Conservation (phyloP, 495 filamentous ascomycete genomes). For the Penicillium silybi region DNA sequence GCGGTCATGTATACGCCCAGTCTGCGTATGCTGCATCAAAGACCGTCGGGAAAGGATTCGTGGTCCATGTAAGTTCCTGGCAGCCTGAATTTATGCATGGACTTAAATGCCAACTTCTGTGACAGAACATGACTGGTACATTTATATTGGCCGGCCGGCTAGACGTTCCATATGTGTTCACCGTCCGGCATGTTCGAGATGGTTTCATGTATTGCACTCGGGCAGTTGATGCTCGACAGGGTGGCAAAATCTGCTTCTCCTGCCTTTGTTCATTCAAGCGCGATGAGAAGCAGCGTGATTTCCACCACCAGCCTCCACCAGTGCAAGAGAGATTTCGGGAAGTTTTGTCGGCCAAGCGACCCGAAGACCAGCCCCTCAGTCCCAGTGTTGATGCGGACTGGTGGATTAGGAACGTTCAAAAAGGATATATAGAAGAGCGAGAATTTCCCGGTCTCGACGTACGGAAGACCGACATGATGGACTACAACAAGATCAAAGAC, state of each 20-base stretch:
- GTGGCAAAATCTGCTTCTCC: slow-evolving; percentile 53
- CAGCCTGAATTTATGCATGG: not conserved
- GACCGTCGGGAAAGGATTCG: slow-evolving; percentile 47
- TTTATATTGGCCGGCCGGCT: slow-evolving; percentile 55
- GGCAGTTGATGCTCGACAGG: slow-evolving; percentile 50
- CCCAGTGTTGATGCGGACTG: slow-evolving; percentile 47
- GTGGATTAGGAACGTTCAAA: slow-evolving; percentile 31
- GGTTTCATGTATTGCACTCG: slow-evolving; percentile 57
- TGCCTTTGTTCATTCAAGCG: slow-evolving; percentile 61
- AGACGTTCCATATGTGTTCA: slow-evolving; percentile 59
- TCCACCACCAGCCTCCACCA: slow-evolving; percentile 38
- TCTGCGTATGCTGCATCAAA: slow-evolving; percentile 57
- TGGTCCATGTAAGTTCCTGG: slow-evolving; percentile 54
- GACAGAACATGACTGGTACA: slow-evolving; percentile 62
- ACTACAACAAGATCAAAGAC: slow-evolving; percentile 46
- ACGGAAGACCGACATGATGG: slow-evolving; percentile 59
- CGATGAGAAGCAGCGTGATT: slow-evolving; percentile 28
- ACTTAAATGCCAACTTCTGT: slow-evolving; percentile 7
- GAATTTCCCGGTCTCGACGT: slow-evolving; percentile 58
- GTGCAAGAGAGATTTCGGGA: slow-evolving; percentile 34
- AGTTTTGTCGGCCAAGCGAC: slow-evolving; percentile 36
- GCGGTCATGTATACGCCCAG: slow-evolving; percentile 68
- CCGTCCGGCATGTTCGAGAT: slow-evolving; percentile 49
- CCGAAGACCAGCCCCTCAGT: slow-evolving; percentile 33
- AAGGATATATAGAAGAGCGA: slow-evolving; percentile 27